phyloP scores from a whole-genome alignment of 1,284 basidiomycete species.

The Rhizopogon parksii region DNA sequence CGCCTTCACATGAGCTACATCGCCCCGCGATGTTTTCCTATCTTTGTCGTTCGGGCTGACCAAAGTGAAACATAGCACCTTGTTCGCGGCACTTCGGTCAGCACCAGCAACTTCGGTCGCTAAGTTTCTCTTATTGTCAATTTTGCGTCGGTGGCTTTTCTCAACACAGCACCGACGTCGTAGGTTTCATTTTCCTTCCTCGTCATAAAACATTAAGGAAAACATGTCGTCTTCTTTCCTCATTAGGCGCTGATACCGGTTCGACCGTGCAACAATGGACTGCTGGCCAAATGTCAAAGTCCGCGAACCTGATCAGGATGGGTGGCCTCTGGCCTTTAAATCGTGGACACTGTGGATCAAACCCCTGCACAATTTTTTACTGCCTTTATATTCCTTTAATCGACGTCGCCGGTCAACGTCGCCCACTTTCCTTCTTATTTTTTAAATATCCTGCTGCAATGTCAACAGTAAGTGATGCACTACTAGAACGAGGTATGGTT shows the following conservation, averaged over 20 bases:
- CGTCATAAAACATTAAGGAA: background rate
- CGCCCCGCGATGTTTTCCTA: background rate
- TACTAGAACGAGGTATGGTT: no score
- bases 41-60: constrained; percentile 18
- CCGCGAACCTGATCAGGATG: constrained; percentile 8
- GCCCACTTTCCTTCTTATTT: constrained; percentile 12
- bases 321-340: constrained; percentile 20
- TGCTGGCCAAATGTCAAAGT: background rate
- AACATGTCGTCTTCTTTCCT: background rate
- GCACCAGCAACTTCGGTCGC: constrained; percentile 5
- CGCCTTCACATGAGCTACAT: background rate
- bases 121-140: constrained; percentile 3
- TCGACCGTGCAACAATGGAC: constrained; percentile 17
- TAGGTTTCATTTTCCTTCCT: constrained; percentile 1
- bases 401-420: constrained; percentile 37
- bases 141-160: constrained; percentile 9
- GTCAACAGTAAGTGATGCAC: background rate
- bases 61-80: constrained; percentile 27
- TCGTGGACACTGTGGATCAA: background rate
- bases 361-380: constrained; percentile 6
- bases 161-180: background rate
- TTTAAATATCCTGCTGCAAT: background rate
- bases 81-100: constrained; percentile 13
- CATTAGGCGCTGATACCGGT: background rate
- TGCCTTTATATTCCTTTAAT: constrained; percentile 12